Evolutionary conservation across 164 flowering plant genomes (phyloP), one percentile per base, ranked within the genome.

Genomic region (Umbellularia californica): DNA sequence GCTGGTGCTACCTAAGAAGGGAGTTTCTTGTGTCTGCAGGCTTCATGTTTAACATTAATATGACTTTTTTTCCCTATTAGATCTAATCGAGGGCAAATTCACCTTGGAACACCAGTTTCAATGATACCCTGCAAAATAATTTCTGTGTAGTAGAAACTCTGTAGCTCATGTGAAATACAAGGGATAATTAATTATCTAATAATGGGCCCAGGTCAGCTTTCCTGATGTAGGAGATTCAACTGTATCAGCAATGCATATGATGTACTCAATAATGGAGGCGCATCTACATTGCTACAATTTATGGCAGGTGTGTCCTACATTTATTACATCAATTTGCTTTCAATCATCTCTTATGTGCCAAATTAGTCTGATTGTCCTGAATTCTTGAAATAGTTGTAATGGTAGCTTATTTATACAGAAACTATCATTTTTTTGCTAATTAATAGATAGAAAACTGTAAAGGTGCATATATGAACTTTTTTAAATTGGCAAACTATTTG

Each of bases 241-340:
- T 15, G 12, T 87, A 52, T 41, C 84, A 58, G 79, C 82, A 25
- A 90, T 93, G 93, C 81, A 82, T 63, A 52, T 67, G 25, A 82
- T 89, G 84, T 88, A 86, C 79, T 80, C 87, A 3, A 80, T 85
- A n/a, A 93, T 91, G 96, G 72, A 82, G 69, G 80, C 83, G 52
- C 81, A 79, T 65, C 83, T 91, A 19, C 71, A 66, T n/a, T 84
- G 89, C 88, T 80, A 76, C 85, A 93, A 93, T 77, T 76, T 93
- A 82, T 93, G 97, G 97, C 97, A 91, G 94, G 96, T 92, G 23
- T 27, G 75, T 58, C 58, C 50, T 50, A 30, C 23, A 11, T 72
- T 27, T 71, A 5, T 25, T 22, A 17, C 28, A 64, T 14, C 27
- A 30, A 30, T 30, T 28, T 22, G 51, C 24, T 73, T 73, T 55